Percentiles rank a stretch among this genome's conserved stretches.
These are phyloP conservation scores for Mortierella sp. DNA, from an alignment of 371 early-diverging fungal species.

Conservation along the genomic window DNA sequence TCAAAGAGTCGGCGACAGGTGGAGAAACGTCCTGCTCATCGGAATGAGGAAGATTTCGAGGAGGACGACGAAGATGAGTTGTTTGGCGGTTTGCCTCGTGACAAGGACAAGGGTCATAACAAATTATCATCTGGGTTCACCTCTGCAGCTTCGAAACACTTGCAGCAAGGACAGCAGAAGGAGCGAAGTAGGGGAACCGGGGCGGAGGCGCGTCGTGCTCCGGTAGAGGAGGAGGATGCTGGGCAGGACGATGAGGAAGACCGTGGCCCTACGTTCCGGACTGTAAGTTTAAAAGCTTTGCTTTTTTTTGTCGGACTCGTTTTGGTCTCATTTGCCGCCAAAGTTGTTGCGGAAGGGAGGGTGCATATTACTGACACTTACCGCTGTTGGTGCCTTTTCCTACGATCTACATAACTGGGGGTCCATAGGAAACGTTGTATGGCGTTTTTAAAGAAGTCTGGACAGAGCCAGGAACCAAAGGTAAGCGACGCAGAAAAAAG, in stretches of 20 bases:
- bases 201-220: not conserved
- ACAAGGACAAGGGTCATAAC: not conserved
- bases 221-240: conserved; percentile 1
- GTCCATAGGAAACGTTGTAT: conserved; percentile 40
- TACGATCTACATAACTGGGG: not conserved
- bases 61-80: not conserved
- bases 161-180: not conserved
- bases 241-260: conserved; percentile 23
- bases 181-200: not conserved
- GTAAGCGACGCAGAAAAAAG: conserved; percentile 15
- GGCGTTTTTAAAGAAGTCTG: conserved; percentile 48
- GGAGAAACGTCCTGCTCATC: conserved; percentile 21
- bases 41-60: conserved; percentile 15
- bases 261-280: conserved; percentile 28
- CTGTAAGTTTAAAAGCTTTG: conserved; percentile 16
- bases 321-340: not conserved
- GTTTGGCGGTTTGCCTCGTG: conserved; percentile 4
- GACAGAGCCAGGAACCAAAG: conserved; percentile 38
- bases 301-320: not conserved
- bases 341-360: not conserved
- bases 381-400: too few species aligned
- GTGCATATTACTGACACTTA: not conserved
- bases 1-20: not conserved
- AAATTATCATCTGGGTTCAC: not conserved
- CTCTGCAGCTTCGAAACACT: not conserved